phyloP scores from a whole-genome alignment of 2,329 filamentous ascomycete species.

The Penicillium frequentans region DNA sequence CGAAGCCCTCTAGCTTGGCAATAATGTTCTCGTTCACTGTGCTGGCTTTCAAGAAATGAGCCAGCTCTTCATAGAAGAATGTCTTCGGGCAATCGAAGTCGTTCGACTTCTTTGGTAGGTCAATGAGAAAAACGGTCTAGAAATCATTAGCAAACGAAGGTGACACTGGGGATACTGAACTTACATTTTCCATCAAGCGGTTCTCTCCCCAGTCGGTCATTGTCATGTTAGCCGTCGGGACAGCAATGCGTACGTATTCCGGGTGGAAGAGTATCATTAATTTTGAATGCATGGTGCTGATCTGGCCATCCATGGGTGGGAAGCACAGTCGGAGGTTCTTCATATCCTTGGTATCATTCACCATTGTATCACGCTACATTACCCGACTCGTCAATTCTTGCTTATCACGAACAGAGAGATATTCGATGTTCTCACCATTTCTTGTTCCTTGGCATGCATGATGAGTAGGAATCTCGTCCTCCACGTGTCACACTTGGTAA shows the following conservation, averaged over 20 bases:
- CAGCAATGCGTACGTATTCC: conserved; percentile 71
- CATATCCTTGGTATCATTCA: conserved; percentile 43
- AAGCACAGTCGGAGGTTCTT: conserved; percentile 69
- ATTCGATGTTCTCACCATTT: not conserved
- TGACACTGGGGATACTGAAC: conserved; percentile 19
- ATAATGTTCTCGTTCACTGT: conserved; percentile 65
- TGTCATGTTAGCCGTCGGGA: conserved; percentile 85
- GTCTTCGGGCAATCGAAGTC: conserved; percentile 35
- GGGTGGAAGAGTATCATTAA: conserved; percentile 83
- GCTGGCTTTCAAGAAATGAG: conserved; percentile 68
- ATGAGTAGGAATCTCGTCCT: conserved; percentile 65
- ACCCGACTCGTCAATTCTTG: not conserved
- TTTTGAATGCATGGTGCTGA: conserved; percentile 89
- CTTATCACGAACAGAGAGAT: not conserved
- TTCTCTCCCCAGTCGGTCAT: conserved; percentile 87
- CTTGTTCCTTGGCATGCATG: conserved; percentile 58
- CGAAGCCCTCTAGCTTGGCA: conserved; percentile 71
- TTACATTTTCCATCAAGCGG: conserved; percentile 75
- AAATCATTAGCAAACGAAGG: not conserved
- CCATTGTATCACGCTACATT: conserved; percentile 27
- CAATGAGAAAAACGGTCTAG: conserved; percentile 81
- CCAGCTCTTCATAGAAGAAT: conserved; percentile 68
- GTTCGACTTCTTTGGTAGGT: conserved; percentile 63
- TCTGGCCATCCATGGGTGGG: conserved; percentile 70
- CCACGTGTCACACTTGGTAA: conserved; percentile 65